Evolutionary conservation across 2,329 filamentous ascomycete genomes (phyloP).

Genomic region (Thelonectria discophora): DNA sequence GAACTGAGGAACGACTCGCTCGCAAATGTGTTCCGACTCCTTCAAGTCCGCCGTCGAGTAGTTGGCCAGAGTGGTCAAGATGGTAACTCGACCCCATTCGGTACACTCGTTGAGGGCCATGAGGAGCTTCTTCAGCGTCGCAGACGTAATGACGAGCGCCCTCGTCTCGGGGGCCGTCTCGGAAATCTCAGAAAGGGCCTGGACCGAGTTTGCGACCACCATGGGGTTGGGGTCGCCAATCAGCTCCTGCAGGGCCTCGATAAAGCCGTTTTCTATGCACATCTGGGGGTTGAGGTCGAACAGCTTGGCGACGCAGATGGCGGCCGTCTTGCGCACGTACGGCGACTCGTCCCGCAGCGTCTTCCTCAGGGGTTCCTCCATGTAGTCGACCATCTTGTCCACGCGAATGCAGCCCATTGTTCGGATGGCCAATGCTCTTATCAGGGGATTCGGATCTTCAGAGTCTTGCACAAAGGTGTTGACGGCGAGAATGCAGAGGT

Average conservation of each 20-base stretch:
- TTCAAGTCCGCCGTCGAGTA: constrained; percentile 89
- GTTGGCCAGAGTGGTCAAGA: constrained; percentile 87
- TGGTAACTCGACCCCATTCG: constrained; percentile 96
- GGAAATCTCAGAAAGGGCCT: constrained; percentile 88
- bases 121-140: constrained; percentile 91
- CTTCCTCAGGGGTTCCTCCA: constrained; percentile 97
- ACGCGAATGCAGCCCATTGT: constrained; percentile 99
- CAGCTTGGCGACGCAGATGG: constrained; percentile 96
- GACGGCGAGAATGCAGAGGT: constrained; percentile 97
- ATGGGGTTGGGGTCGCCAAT: constrained; percentile 98
- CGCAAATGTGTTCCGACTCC: constrained; percentile 97
- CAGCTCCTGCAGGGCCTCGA: constrained; percentile 92
- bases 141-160: constrained; percentile 82
- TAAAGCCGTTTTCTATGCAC: constrained; percentile 96
- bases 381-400: constrained; percentile 99
- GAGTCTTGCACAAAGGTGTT: constrained; percentile 99
- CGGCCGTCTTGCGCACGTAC: constrained; percentile 97
- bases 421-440: constrained; percentile 92
- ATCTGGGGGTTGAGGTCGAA: constrained; percentile 93
- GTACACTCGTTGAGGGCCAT: constrained; percentile 98
- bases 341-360: constrained; percentile 96
- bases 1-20: constrained; percentile 94
- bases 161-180: constrained; percentile 91
- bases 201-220: constrained; percentile 98
- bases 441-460: constrained; percentile 96